Evolutionary conservation across 2,329 filamentous ascomycete species (phyloP).

Genomic region (Hypocrella siamensis): DNA sequence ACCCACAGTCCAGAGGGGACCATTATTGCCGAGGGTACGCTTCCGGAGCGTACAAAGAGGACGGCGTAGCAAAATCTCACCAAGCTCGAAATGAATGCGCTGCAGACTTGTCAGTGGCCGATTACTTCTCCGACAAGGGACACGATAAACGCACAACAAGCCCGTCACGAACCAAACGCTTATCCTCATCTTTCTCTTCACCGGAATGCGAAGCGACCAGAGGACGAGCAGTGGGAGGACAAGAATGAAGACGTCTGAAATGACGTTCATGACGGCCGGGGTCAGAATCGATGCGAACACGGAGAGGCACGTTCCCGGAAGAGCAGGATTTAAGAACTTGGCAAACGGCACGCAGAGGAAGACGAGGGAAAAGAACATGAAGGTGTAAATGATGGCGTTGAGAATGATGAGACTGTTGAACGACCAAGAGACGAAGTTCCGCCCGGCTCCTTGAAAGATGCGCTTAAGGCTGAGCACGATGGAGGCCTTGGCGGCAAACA

Average conservation of each 20-base stretch:
- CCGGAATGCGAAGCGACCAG: neutral
- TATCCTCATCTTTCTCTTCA: neutral
- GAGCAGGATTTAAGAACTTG: neutral
- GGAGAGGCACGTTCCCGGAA: neutral
- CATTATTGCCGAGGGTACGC: no score
- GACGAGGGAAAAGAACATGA: neutral
- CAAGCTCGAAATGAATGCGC: neutral
- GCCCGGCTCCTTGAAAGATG: neutral
- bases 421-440: neutral
- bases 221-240: neutral
- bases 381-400: neutral
- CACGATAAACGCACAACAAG: neutral
- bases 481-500: neutral
- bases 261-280: neutral
- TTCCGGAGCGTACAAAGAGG: no score
- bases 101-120: neutral
- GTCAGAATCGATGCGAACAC: neutral
- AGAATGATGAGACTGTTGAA: neutral
- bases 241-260: neutral
- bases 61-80: neutral
- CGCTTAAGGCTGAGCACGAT: neutral
- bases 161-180: neutral
- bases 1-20: no score
- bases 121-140: neutral
- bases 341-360: neutral